Base-by-base conservation (phyloP, 2,329 filamentous ascomycete species). In the Parascedosporium putredinis region DNA sequence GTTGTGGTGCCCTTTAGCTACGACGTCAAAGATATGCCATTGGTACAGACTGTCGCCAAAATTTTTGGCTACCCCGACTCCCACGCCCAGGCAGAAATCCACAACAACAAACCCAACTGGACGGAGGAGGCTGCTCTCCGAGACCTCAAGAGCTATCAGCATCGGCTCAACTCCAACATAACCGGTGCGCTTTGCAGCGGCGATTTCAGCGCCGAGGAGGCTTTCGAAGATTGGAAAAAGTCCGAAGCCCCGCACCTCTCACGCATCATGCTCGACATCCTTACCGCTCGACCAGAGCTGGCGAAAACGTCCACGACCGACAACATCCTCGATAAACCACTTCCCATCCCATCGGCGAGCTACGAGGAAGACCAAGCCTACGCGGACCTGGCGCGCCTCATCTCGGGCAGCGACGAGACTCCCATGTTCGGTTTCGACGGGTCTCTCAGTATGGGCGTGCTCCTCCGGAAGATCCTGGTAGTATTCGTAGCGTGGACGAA, bases 11-110 rank as follows among this genome's bases (percentile, higher is more conserved):
- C 91, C 9, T 71, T 94, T 51, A 93, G 82, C 60, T 88, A 95
- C 65, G 88, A 96, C 65, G 84, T 97, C 62, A 95, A 93, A 67
- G 93, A 98, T 62, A 98, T 98, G 93, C 84, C 84, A 33, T 78
- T 96, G 67, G 93, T 95, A 24, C 84, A 93, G 63, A 79, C 84
- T 31, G 90, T 98, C 23, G 86, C 85, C 47, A 83, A 78, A 58
- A 86, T 96, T 55, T 98, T 97, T 66, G 86, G 85, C 42, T 75
- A 91, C 52, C 81, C 82, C 40, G 81, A 85, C 56, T 81, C 83
- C 1, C 83, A 93, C 56, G 84, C 90, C 5, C 93, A 98, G 67
- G 78, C 79, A 40, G 90, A 96, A 59, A 87, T 98, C 61, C 86
- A 95, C 64, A 78, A 81, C 45, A 80, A 95, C 65, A 86, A 84